Percentiles rank a stretch among this genome's conserved stretches.
Conservation (phyloP, 176 grass and related monocot species). For the Chloris gayana region DNA sequence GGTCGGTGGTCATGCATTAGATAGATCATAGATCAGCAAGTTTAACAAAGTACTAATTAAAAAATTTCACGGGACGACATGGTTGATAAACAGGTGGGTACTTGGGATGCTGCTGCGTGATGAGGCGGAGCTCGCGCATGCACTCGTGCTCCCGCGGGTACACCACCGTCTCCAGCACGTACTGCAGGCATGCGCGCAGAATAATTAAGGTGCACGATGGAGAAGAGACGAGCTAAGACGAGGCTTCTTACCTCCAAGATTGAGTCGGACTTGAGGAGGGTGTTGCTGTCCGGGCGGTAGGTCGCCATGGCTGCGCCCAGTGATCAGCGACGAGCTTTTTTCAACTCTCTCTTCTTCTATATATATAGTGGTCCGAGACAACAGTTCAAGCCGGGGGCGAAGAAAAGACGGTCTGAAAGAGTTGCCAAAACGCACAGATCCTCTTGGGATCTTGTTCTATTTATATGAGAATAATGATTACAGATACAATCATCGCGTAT, state of each 20-base stretch:
- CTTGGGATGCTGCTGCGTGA: conserved; percentile 50
- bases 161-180: conserved; percentile 71
- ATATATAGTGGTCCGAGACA: too few relatives aligned
- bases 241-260: background rate
- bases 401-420: too few relatives aligned
- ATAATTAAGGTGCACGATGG: background rate
- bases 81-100: conserved; percentile 2
- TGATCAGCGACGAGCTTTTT: background rate
- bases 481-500: too few relatives aligned
- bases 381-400: too few relatives aligned
- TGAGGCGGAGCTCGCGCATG: conserved; percentile 72
- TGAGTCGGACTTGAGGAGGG: background rate
- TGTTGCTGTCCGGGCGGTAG: background rate
- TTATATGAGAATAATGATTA: too few relatives aligned
- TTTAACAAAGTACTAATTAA: too few relatives aligned
- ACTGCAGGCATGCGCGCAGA: conserved; percentile 11
- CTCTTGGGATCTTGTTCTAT: too few relatives aligned
- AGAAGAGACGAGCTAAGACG: background rate
- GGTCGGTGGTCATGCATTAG: too few relatives aligned
- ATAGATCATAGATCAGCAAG: too few relatives aligned
- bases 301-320: background rate
- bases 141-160: conserved; percentile 68
- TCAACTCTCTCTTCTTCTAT: background rate
- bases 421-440: too few relatives aligned
- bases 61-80: too few relatives aligned